A percentile compares a stretch with the other conserved stretches of the same genome.
phyloP scores from a whole-genome alignment of 495 filamentous ascomycete genomes.

The Penicillium samsonianum region DNA sequence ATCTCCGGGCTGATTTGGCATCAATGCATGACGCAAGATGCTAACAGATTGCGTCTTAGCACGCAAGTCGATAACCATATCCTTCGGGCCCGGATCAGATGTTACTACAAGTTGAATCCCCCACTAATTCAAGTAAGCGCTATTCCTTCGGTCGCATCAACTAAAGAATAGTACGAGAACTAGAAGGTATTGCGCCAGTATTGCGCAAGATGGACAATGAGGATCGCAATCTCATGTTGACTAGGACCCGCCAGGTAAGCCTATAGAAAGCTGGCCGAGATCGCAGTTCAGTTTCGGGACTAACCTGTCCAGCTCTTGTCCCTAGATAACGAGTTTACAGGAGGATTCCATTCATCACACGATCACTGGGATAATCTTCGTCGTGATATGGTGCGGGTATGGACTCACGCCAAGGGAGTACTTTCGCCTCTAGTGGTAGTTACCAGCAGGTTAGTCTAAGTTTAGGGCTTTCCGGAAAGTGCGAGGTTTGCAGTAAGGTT shows the following conservation, averaged over 20 bases:
- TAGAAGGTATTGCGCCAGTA: neutral
- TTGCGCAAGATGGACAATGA: neutral
- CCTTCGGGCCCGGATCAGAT: neutral
- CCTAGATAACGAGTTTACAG: neutral
- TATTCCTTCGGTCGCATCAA: neutral
- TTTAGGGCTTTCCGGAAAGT: too few species aligned
- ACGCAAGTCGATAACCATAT: constrained; percentile 1
- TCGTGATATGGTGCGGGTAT: too few species aligned
- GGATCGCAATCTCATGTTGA: neutral
- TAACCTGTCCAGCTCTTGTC: neutral
- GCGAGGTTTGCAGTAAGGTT: too few species aligned
- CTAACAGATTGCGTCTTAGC: constrained; percentile 12
- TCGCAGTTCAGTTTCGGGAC: neutral
- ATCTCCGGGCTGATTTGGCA: neutral
- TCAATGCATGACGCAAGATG: constrained; percentile 1
- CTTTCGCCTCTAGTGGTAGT: too few species aligned
- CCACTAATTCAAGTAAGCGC: neutral
- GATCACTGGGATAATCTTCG: neutral
- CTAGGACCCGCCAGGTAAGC: neutral
- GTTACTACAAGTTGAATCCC: neutral
- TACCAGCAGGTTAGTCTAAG: too few species aligned
- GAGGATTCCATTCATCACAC: neutral
- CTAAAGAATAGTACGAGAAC: neutral
- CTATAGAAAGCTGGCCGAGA: neutral
- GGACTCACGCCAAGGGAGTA: too few species aligned